phyloP scores from a whole-genome alignment of 805 yeast species.

The Nematodospora valgi region DNA sequence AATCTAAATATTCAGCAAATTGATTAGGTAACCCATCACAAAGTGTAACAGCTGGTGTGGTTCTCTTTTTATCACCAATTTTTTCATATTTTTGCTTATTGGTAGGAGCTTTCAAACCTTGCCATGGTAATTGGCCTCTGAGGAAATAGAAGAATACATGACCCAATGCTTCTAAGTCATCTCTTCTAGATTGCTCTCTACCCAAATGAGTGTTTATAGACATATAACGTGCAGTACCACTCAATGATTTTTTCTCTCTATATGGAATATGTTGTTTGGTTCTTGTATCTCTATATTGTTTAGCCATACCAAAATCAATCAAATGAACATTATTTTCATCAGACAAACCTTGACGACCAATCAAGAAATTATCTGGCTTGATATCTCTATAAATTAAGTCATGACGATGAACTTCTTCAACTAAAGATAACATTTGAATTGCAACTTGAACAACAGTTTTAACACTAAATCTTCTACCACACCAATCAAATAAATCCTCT shows the following conservation, averaged over 20 bases:
- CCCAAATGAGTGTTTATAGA: constrained; percentile 86
- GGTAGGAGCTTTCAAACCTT: constrained; percentile 86
- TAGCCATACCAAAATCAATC: constrained; percentile 87
- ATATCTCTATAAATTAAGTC: constrained; percentile 78
- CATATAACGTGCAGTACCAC: constrained; percentile 87
- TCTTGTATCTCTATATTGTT: constrained; percentile 76
- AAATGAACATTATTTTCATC: constrained; percentile 68
- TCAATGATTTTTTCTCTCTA: constrained; percentile 72
- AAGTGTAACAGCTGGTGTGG: constrained; percentile 60
- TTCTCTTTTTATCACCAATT: constrained; percentile 76
- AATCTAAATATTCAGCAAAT: constrained; percentile 69
- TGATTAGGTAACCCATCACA: constrained; percentile 67
- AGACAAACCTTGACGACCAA: constrained; percentile 57
- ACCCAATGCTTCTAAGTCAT: constrained; percentile 77
- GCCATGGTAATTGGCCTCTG: constrained; percentile 84
- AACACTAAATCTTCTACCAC: constrained; percentile 69
- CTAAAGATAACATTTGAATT: constrained; percentile 70
- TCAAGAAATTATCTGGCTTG: constrained; percentile 78
- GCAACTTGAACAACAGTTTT: constrained; percentile 75
- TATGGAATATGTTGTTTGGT: constrained; percentile 81
- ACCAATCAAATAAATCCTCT: constrained; percentile 85
- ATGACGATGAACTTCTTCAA: constrained; percentile 71
- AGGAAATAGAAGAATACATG: constrained; percentile 79
- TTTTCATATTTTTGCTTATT: constrained; percentile 80
- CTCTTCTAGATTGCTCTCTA: constrained; percentile 79